Percentiles rank a stretch among this genome's conserved stretches.
Conservation (phyloP, 495 filamentous ascomycete genomes). For the Aspergillus steynii region DNA sequence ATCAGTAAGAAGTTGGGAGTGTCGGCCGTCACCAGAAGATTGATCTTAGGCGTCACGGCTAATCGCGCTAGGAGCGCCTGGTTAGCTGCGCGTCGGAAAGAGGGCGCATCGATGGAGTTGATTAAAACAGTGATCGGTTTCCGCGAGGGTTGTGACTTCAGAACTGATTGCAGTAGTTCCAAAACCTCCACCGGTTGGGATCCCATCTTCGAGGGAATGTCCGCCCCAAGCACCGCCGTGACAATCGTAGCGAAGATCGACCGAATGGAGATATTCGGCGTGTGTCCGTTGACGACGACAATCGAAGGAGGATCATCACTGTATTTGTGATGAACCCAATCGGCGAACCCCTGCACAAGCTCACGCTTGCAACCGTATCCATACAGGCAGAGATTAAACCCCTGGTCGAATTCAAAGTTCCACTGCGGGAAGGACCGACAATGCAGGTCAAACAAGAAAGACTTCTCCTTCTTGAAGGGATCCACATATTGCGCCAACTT, state of each 20-base stretch:
- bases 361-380: constrained; percentile 87
- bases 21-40: constrained; percentile 78
- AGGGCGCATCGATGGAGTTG: constrained; percentile 79
- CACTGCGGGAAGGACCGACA: constrained; percentile 84
- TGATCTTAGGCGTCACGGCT: constrained; percentile 70
- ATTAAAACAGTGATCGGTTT: constrained; percentile 67
- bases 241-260: constrained; percentile 76
- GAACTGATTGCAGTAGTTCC: constrained; percentile 58
- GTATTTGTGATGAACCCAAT: constrained; percentile 59
- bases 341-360: constrained; percentile 75
- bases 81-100: constrained; percentile 67
- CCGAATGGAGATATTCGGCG: constrained; percentile 69
- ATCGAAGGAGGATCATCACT: constrained; percentile 55
- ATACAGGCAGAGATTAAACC: constrained; percentile 89
- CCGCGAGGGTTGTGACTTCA: constrained; percentile 48
- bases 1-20: constrained; percentile 83
- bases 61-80: constrained; percentile 77
- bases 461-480: constrained; percentile 68
- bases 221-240: constrained; percentile 60
- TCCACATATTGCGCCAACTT: constrained; percentile 65
- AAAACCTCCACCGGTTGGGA: constrained; percentile 66
- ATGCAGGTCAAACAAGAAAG: constrained; percentile 73
- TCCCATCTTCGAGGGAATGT: constrained; percentile 55
- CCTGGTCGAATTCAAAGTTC: constrained; percentile 85
- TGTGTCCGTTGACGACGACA: constrained; percentile 87